Evolutionary conservation across 2,329 filamentous ascomycete species (phyloP), one percentile per base, ranked within the genome.

Genomic region (Dactylellina sp.): DNA sequence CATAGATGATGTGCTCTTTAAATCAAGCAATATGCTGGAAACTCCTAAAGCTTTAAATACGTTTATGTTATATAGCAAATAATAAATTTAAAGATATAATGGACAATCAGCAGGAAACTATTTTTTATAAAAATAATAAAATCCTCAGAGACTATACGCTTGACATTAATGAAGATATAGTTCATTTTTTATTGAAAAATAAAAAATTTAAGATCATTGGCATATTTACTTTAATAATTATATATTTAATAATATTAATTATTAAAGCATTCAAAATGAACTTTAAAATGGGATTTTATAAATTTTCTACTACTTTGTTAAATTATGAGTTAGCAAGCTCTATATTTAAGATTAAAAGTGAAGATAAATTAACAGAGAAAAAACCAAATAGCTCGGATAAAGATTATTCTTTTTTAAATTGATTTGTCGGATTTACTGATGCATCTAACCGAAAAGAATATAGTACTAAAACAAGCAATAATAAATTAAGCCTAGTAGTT

Each of bases 241-340:
- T 61, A 61, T 61, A 61, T 61, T 44, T 61, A 61, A 61, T 61
- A 61, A 61, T 47, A 60, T 60, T 60, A 35, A 49, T 61, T 52
- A 61, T 49, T 49, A 61, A 57, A 57, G n/a, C 53, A 57, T 61
- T 47, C 22, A 37, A 61, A 53, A 25, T 64, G 1, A 53, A 55
- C 44, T 50, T 50, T 55, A 53, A 55, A 50, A 53, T 53, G 47
- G 40, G 46, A 61, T 61, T 46, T 47, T 61, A 37, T 47, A 46
- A 61, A 61, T 80, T 78, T 75, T 80, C 78, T 79, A 79, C 80
- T 78, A 78, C 81, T 76, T 76, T 81, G 78, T 77, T 81, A 79
- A 78, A 76, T 75, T 77, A 77, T 77, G 75, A 72, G 72, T 76
- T 79, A 77, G 64, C 80, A 70, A 79, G 78, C 78, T 68, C 76